Evolutionary conservation across 768 basidiomycete genomes (phyloP).

Genomic region (Auricularia cornea): DNA sequence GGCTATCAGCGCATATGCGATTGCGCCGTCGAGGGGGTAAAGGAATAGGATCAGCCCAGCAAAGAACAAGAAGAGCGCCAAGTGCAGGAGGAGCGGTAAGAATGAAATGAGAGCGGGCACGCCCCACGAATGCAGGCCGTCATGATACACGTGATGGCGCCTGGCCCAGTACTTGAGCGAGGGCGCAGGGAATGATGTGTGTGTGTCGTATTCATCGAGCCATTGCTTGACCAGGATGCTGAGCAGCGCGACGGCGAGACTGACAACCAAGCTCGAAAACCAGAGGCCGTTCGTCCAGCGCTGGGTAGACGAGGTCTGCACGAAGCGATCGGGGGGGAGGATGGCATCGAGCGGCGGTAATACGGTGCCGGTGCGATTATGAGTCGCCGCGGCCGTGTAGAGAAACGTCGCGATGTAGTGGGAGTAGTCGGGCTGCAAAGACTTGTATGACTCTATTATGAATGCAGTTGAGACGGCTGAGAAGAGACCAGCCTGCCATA

Average conservation of each 20-base stretch:
- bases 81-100: background rate
- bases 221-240: background rate
- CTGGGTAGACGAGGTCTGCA: background rate
- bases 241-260: background rate
- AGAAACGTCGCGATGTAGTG: background rate
- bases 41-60: slow-evolving; percentile 1
- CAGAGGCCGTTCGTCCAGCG: background rate
- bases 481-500: slow-evolving; percentile 9
- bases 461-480: slow-evolving; percentile 6
- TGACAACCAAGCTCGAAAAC: background rate
- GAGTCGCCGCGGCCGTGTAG: background rate
- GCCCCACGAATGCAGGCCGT: background rate
- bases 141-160: background rate
- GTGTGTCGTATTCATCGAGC: background rate
- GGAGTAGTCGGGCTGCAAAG: slow-evolving; percentile 1
- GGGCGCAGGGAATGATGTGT: background rate
- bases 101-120: background rate
- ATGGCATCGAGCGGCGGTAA: background rate
- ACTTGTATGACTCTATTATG: slow-evolving; percentile 1
- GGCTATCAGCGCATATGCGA: background rate
- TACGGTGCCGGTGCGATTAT: background rate
- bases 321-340: background rate
- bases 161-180: background rate
- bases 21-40: background rate
- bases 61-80: slow-evolving; percentile 1